Evolutionary conservation across 371 early-diverging fungal genomes (phyloP).

Genomic region (Blakeslea trispora): DNA sequence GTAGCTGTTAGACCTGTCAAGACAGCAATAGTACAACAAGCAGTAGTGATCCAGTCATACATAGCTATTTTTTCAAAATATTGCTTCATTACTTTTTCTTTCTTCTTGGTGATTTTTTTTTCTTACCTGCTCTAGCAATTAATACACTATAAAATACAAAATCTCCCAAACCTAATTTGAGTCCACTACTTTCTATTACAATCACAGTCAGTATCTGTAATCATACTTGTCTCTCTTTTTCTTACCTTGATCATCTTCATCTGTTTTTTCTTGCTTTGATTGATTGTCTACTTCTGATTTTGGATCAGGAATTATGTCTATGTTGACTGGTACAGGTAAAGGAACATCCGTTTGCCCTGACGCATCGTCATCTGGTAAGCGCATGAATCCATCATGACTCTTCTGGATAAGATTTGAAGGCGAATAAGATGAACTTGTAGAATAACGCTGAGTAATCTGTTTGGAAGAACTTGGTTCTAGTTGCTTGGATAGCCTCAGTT

Average conservation of each 20-base stretch:
- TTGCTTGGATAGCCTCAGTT: conserved; percentile 6
- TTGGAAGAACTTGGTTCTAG: no score
- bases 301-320: no score
- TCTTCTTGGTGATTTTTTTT: not conserved
- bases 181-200: conserved; percentile 55
- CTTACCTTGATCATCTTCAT: no score
- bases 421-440: conserved; percentile 6
- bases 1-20: conserved; percentile 83
- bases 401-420: conserved; percentile 4
- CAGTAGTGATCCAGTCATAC: conserved; percentile 88
- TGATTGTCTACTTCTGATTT: no score
- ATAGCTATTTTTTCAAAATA: conserved; percentile 66
- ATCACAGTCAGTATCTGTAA: conserved; percentile 16
- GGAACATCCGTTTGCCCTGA: no score
- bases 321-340: no score
- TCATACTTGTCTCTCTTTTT: conserved; percentile 55
- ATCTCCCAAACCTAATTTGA: conserved; percentile 87
- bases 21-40: conserved; percentile 78
- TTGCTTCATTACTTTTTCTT: not conserved
- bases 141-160: conserved; percentile 91
- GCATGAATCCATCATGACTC: conserved; percentile 32
- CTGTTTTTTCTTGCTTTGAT: no score
- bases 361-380: conserved; percentile 29
- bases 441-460: no score
- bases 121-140: conserved; percentile 75